Evolutionary conservation across 768 basidiomycete species (phyloP).

Genomic region (Russula ochroleuca): DNA sequence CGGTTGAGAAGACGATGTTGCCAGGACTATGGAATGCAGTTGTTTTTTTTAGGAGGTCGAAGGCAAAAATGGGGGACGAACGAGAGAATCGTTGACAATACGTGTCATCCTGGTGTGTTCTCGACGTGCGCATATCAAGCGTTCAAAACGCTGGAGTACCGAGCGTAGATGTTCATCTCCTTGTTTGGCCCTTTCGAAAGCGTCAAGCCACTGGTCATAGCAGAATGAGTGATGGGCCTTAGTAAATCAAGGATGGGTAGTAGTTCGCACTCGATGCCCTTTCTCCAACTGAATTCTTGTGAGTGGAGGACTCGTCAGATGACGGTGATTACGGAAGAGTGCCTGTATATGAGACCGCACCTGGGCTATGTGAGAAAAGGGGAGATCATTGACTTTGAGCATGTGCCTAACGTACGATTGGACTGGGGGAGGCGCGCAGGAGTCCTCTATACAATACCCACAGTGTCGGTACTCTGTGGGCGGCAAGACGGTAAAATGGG

Average conservation of each 20-base stretch:
- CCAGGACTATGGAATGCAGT: conserved; percentile 47
- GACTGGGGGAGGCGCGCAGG: conserved; percentile 49
- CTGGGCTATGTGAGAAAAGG: conserved; percentile 37
- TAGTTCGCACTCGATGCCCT: conserved; percentile 52
- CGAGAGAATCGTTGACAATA: conserved; percentile 50
- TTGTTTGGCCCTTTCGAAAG: conserved; percentile 48
- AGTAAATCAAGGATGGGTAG: not conserved
- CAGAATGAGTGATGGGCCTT: conserved; percentile 1
- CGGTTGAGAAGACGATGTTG: conserved; percentile 49
- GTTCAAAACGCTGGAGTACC: conserved; percentile 54
- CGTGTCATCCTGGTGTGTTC: conserved; percentile 47
- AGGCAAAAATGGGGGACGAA: conserved; percentile 33
- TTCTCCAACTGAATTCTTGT: conserved; percentile 46
- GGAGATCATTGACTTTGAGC: not conserved
- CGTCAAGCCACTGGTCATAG: conserved; percentile 51
- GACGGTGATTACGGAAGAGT: conserved; percentile 50
- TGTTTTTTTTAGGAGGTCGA: not conserved
- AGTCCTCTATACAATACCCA: conserved; percentile 75
- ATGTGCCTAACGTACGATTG: conserved; percentile 45
- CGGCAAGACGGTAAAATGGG: conserved; percentile 64
- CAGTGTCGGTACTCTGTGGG: conserved; percentile 72
- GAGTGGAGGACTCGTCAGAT: conserved; percentile 49
- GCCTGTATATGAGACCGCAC: conserved; percentile 52
- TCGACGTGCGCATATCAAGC: conserved; percentile 48
- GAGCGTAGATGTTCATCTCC: conserved; percentile 47